A percentile compares a stretch with the other conserved stretches of the same genome.
Conservation (phyloP, 2,329 filamentous ascomycete species). For the Epichloe baconii region DNA sequence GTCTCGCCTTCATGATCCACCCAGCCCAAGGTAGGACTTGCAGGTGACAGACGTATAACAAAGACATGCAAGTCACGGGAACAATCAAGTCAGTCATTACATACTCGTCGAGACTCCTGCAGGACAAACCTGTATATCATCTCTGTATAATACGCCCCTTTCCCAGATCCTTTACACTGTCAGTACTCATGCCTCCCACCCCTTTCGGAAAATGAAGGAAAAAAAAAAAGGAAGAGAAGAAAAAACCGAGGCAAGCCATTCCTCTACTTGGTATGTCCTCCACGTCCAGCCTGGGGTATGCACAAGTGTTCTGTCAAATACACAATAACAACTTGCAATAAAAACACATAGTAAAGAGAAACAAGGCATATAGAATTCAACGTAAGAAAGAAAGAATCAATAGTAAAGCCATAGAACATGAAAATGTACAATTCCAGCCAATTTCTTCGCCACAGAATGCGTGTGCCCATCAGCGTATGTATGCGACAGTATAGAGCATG, state of each 20-base stretch:
- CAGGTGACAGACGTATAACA: too few species aligned
- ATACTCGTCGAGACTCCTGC: too few species aligned
- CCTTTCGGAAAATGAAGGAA: too few species aligned
- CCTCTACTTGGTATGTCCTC: slow-evolving; percentile 12
- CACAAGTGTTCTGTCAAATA: slow-evolving; percentile 4
- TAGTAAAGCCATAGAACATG: neutral
- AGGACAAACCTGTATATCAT: too few species aligned
- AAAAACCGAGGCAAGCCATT: neutral
- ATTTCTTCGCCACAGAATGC: neutral
- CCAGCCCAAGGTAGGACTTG: too few species aligned
- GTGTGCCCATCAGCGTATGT: neutral
- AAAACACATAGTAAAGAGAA: neutral
- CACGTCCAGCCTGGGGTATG: slow-evolving; percentile 9
- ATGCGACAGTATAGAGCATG: neutral
- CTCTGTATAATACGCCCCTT: too few species aligned
- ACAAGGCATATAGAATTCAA: neutral
- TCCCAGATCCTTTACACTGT: too few species aligned
- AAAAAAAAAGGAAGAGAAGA: rapidly evolving
- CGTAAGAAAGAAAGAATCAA: neutral
- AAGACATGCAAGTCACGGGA: too few species aligned
- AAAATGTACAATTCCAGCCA: neutral
- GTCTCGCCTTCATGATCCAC: too few species aligned
- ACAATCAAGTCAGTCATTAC: too few species aligned
- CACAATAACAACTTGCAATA: neutral
- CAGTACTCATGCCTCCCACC: too few species aligned